These are phyloP conservation scores for Trichomonascaceae sp. DNA, from an alignment of 1,139 yeast species.

Conservation along the genomic window DNA sequence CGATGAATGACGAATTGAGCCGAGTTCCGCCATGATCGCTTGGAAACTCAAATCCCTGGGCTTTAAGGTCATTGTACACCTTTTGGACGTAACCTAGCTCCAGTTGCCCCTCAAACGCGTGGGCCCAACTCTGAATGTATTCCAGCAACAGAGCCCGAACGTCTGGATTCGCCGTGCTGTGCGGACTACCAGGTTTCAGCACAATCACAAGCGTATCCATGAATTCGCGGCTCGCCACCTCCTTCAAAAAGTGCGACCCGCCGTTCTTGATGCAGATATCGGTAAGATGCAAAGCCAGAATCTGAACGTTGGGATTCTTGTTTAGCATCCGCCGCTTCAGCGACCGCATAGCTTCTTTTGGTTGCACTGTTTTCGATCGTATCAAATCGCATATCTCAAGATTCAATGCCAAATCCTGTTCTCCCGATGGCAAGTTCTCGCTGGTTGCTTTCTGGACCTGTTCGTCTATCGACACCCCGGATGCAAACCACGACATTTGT, in stretches of 20 bases:
- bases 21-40: slow-evolving; percentile 15
- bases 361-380: slow-evolving; percentile 67
- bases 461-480: slow-evolving; percentile 41
- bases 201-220: slow-evolving; percentile 43
- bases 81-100: slow-evolving; percentile 55
- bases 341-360: slow-evolving; percentile 76
- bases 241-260: slow-evolving; percentile 72
- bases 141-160: slow-evolving; percentile 51
- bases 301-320: slow-evolving; percentile 62
- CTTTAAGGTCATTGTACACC: slow-evolving; percentile 44
- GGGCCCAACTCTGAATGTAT: slow-evolving; percentile 64
- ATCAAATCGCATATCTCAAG: slow-evolving; percentile 82
- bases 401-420: slow-evolving; percentile 65
- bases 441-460: slow-evolving; percentile 72
- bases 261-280: slow-evolving; percentile 91
- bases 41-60: slow-evolving; percentile 57
- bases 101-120: slow-evolving; percentile 56
- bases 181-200: slow-evolving; percentile 16
- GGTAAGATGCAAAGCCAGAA: slow-evolving; percentile 58
- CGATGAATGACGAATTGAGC: slow-evolving; percentile 49
- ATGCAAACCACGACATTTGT: slow-evolving; percentile 51
- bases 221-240: slow-evolving; percentile 74
- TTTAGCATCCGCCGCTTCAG: slow-evolving; percentile 60
- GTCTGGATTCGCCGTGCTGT: slow-evolving; percentile 32
- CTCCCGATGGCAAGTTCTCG: slow-evolving; percentile 85